These are phyloP conservation scores for Sporothrix humicola DNA, from an alignment of 2,329 filamentous ascomycete genomes.

Conservation along the genomic window DNA sequence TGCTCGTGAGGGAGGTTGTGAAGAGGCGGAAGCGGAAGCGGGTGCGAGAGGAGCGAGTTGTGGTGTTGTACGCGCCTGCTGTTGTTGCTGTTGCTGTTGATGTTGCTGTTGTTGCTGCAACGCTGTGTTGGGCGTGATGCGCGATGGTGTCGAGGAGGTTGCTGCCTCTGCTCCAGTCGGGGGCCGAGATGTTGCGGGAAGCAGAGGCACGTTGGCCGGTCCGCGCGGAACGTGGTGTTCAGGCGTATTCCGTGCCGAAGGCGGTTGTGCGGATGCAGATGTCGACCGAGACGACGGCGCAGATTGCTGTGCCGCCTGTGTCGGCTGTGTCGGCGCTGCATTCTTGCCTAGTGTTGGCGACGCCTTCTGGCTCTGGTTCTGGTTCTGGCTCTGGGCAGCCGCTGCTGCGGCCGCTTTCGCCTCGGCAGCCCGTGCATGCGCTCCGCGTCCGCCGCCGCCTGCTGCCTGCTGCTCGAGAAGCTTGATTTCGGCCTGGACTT, in stretches of 20 bases:
- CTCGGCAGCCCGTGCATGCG: conserved; percentile 25
- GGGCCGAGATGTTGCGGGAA: conserved; percentile 28
- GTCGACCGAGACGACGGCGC: not conserved
- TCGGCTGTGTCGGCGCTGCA: not conserved
- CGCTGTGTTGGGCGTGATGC: too few species aligned
- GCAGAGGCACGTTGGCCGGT: conserved; percentile 9
- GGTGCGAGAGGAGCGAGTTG: conserved; percentile 12
- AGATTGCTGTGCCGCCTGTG: not conserved
- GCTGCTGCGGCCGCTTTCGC: conserved; percentile 18
- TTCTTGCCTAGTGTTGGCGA: conserved; percentile 19
- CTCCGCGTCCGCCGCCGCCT: conserved; percentile 26
- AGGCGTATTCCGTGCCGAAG: conserved; percentile 12
- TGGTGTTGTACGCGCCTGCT: conserved; percentile 7
- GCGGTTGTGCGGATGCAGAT: not conserved
- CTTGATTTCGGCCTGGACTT: conserved; percentile 69
- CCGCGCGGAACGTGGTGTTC: conserved; percentile 18
- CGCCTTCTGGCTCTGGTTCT: conserved; percentile 13
- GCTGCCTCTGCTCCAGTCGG: not conserved
- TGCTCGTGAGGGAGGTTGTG: conserved; percentile 5
- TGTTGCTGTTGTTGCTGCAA: not conserved
- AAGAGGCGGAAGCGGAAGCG: not conserved
- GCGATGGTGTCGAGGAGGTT: too few species aligned
- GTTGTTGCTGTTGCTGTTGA: conserved; percentile 4
- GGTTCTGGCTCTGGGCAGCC: conserved; percentile 21
- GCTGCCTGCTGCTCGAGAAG: conserved; percentile 62